Conservation (phyloP, 2,329 filamentous ascomycete genomes). For the Claviceps spartinae region DNA sequence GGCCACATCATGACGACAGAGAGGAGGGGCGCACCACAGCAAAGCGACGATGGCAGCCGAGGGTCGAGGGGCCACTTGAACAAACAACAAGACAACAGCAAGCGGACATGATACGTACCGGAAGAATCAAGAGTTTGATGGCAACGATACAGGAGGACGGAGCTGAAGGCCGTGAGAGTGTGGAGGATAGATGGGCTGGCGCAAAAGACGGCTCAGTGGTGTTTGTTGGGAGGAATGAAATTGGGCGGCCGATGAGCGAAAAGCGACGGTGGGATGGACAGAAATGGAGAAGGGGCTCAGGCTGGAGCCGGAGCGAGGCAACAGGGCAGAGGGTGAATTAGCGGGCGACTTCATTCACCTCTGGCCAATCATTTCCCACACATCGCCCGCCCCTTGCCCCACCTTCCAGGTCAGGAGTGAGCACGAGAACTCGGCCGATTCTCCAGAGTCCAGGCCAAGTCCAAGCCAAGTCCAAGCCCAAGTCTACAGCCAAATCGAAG, state of each 20-base stretch:
- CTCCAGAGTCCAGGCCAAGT: no score
- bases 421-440: no score
- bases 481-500: no score
- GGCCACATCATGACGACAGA: slow-evolving; percentile 26
- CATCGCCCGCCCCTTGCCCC: neutral
- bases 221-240: slow-evolving; percentile 16
- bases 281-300: slow-evolving; percentile 20
- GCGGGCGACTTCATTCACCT: neutral
- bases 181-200: slow-evolving; percentile 10
- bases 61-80: neutral
- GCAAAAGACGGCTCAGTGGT: slow-evolving; percentile 4
- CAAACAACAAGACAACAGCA: slow-evolving; percentile 6
- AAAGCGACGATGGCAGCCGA: slow-evolving; percentile 7
- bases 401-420: no score
- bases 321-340: neutral
- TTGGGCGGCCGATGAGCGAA: slow-evolving; percentile 19
- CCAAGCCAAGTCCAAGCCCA: no score
- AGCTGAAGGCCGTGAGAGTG: slow-evolving; percentile 3
- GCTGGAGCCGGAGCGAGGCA: slow-evolving; percentile 11
- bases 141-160: neutral
- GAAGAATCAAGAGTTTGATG: neutral
- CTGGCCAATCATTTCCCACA: neutral
- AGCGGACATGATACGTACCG: slow-evolving; percentile 6
- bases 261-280: slow-evolving; percentile 14
- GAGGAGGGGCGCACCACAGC: slow-evolving; percentile 14